phyloP scores from a whole-genome alignment of 163 green algal species.

The Smithsoniella earleae region DNA sequence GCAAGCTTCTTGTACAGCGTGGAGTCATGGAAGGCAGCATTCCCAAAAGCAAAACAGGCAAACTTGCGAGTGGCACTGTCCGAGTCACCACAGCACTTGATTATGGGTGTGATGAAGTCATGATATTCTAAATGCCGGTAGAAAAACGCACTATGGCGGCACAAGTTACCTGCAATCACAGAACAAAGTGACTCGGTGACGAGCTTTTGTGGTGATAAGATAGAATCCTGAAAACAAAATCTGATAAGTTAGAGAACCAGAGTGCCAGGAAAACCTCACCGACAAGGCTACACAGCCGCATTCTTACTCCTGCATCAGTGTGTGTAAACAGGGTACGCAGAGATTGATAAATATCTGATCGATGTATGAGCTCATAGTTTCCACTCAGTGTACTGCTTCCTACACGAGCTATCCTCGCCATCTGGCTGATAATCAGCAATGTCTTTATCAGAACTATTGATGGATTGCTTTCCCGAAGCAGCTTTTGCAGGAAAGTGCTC shows the following conservation, averaged over 20 bases:
- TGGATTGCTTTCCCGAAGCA: slow-evolving; percentile 46
- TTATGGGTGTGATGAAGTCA: slow-evolving; percentile 61
- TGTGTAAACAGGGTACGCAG: slow-evolving; percentile 48
- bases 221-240: background rate
- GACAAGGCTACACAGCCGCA: slow-evolving; percentile 75
- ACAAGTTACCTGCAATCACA: slow-evolving; percentile 71
- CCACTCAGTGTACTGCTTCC: slow-evolving; percentile 40
- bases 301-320: slow-evolving; percentile 52
- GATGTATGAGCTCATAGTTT: slow-evolving; percentile 56
- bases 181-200: background rate
- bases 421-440: slow-evolving; percentile 64
- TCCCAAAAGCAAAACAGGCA: slow-evolving; percentile 94
- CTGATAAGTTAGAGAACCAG: background rate
- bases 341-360: slow-evolving; percentile 41
- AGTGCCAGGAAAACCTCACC: slow-evolving; percentile 33
- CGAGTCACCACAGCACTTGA: slow-evolving; percentile 69
- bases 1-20: slow-evolving; percentile 65
- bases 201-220: background rate
- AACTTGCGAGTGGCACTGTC: slow-evolving; percentile 88
- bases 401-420: slow-evolving; percentile 49
- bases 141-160: slow-evolving; percentile 74
- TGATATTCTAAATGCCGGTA: slow-evolving; percentile 57
- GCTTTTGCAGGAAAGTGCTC: slow-evolving; percentile 34
- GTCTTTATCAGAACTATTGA: slow-evolving; percentile 55
- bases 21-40: slow-evolving; percentile 55